Base-by-base conservation (phyloP, 768 basidiomycete genomes). In the Leccinum arenicola region DNA sequence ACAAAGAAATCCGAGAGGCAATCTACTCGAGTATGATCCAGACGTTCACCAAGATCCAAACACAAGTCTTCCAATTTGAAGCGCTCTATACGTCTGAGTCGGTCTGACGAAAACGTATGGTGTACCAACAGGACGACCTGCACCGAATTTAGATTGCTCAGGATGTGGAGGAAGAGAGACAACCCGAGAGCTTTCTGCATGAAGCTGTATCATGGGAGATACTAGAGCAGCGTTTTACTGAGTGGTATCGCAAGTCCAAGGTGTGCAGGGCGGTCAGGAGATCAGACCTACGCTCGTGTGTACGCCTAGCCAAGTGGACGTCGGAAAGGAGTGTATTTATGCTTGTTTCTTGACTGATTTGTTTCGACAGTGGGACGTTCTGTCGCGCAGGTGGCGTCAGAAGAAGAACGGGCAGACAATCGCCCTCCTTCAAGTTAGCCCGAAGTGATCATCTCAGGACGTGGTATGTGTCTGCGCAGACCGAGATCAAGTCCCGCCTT, bases 381-480 rank as follows among this genome's bases (percentile, higher is more conserved):
- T 97, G 17, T 96, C 93, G 3, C 80, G 95, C 31, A 78, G 95
- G 64, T 98, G 96, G 96, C 88, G 93, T 57, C 94, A 95, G 67
- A 81, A 95, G 57, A 96, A 96, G 78, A 95, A 95, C 64, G 93
- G 97, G 5, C 93, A 96, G 72, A 93, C 84, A 55, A 87, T 98
- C 52, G 93, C 92, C 0, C 78, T 98, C 0, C 77, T 97, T 27
- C 25, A 27, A 27, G 25, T 27, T 56, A 97, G 96, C 6, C 93
- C 94, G 94, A 98, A 70, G 90, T 96, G 21, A 82, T 98, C 64
- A 87, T 98, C 63, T 98, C 95, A 84, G 95, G 36, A 95, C 94
- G 19, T 85, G 95, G 19, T 98, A 95, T 67, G 93, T 98, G n/a
- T 43, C n/a, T 19, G 35, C 35, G 35, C 14, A 38, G 36, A 17